A percentile compares a stretch with the other conserved stretches of the same genome.
Conservation (phyloP, 2,329 filamentous ascomycete species). For the Fusarium penzigii region DNA sequence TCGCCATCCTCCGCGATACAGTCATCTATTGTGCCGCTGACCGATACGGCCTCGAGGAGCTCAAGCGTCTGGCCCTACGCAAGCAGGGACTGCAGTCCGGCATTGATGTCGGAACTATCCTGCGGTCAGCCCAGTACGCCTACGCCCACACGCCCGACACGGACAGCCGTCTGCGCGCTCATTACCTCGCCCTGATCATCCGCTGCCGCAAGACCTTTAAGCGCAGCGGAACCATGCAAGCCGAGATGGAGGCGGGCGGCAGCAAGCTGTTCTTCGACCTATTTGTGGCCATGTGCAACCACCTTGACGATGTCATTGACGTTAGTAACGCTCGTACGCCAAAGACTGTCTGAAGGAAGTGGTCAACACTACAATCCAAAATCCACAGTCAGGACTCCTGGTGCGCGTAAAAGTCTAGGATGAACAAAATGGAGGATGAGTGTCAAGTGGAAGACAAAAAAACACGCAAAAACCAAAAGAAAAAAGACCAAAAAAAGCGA, state of each 20-base stretch:
- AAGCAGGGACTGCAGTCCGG: constrained; percentile 94
- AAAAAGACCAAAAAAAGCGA: constrained; percentile 28
- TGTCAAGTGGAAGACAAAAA: constrained; percentile 22
- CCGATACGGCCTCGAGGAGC: constrained; percentile 85
- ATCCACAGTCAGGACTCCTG: constrained; percentile 22
- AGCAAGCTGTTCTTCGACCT: constrained; percentile 96
- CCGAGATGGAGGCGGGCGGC: constrained; percentile 92
- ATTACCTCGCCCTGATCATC: constrained; percentile 97
- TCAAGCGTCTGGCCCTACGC: constrained; percentile 86
- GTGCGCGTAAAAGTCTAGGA: constrained; percentile 22
- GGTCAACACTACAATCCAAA: constrained; percentile 10
- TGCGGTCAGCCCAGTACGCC: constrained; percentile 90
- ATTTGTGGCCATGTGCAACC: constrained; percentile 97
- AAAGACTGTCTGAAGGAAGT: constrained; percentile 52
- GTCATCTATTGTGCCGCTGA: constrained; percentile 93
- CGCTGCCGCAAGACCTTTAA: constrained; percentile 97
- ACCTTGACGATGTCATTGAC: constrained; percentile 93
- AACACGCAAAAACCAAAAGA: constrained; percentile 22
- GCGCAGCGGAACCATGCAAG: constrained; percentile 97
- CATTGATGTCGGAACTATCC: constrained; percentile 88
- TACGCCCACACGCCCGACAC: constrained; percentile 94
- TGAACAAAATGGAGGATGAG: constrained; percentile 23
- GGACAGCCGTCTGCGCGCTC: constrained; percentile 89
- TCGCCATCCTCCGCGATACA: constrained; percentile 85
- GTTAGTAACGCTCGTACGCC: constrained; percentile 69